Evolutionary conservation across 129 eudicot genomes (phyloP).

Genomic region (Pulicaria dysenterica): DNA sequence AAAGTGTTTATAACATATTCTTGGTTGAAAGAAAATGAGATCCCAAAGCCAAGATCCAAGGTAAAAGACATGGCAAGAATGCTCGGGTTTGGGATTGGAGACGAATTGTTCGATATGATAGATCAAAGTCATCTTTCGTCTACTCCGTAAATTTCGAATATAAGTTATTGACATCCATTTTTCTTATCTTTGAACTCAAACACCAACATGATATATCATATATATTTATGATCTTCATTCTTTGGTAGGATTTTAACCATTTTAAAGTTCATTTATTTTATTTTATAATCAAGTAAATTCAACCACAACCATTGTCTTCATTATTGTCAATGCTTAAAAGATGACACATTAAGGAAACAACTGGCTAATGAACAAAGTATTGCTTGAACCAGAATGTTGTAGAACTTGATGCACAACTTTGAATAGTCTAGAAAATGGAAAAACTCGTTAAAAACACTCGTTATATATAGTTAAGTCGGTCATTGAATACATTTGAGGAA

Average conservation of each 20-base stretch:
- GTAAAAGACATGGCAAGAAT: slow-evolving; percentile 90
- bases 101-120: slow-evolving; percentile 81
- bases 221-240: not conserved
- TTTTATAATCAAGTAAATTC: not conserved
- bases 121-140: slow-evolving; percentile 43
- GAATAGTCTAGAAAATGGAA: too few species aligned
- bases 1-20: slow-evolving; percentile 77
- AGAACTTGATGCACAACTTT: too few species aligned
- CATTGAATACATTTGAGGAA: too few species aligned
- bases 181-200: not conserved
- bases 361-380: too few species aligned
- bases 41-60: slow-evolving; percentile 78
- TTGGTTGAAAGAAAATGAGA: slow-evolving; percentile 77
- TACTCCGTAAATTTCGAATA: not conserved
- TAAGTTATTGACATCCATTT: slow-evolving; percentile 5
- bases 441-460: too few species aligned
- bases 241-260: not conserved
- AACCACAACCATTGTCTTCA: not conserved
- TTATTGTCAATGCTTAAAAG: not conserved
- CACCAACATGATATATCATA: not conserved
- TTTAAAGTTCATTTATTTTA: not conserved
- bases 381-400: too few species aligned
- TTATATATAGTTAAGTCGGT: too few species aligned
- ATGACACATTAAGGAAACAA: not conserved
- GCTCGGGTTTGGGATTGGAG: slow-evolving; percentile 97